Base-by-base conservation (phyloP, 306 rosid species). In the Lathyrus tuberosus region DNA sequence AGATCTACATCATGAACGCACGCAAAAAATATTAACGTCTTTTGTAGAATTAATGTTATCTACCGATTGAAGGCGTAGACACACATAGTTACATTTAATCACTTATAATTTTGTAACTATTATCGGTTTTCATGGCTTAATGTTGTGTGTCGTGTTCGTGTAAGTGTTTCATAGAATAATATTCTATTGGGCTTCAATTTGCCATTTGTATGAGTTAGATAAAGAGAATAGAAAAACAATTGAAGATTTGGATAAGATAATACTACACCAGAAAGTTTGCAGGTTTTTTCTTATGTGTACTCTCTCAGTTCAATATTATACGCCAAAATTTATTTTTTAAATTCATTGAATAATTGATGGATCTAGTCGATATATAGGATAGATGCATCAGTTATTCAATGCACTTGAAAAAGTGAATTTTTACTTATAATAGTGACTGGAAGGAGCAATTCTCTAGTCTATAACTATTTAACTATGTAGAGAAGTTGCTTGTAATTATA, bases 1-100 rank as follows among this genome's bases (percentile, higher is more conserved):
- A 65, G 73, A 79, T 74, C 81, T 67, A 20, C 56, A 62, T 33
- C 35, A 52, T 51, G 22, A 31, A 63, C 15, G 10, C 28, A 20
- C 40, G 3, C 40, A 17, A 43, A 17, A 43, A 16, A 35, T 35
- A 35, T 35, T 47, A 3, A 48, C 44, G 37, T 44, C 62, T 40
- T 11, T 63, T 54, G 63, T 8, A 17, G 26, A 4, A 67, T 18
- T 61, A 40, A 61, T 13, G 20, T 46, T 31, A 14, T 51, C 57
- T 17, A 8, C 24, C 10, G 24, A 8, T 48, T 16, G 54, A 7
- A 48, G 54, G 11, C 3, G 11, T 47, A 18, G 10, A 35, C 40
- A 35, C 17, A 14, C 8, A 5, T 15, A 47, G 52, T 47, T 6
- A n/a, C 17, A n/a, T 47, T 46, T 6, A 15, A 47, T 47, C 52